phyloP scores from a whole-genome alignment of 2,329 filamentous ascomycete species.

The Aspergillus sergii region DNA sequence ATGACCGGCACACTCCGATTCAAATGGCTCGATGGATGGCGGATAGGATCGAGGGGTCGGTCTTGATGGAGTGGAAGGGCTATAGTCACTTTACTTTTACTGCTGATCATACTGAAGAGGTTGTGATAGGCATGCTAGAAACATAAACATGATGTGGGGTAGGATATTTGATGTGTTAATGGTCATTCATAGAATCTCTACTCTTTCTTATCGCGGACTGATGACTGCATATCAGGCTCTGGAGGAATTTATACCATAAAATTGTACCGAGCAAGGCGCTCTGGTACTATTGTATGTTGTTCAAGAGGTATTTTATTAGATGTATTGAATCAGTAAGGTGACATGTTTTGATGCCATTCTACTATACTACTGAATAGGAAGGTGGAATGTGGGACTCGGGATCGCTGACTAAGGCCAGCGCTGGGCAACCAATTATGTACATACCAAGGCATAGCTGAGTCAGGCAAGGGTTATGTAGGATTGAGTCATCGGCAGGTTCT shows the following conservation, averaged over 20 bases:
- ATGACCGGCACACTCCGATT: not conserved
- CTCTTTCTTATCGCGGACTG: not conserved
- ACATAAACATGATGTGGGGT: not conserved
- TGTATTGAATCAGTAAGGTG: no score
- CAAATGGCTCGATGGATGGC: constrained; percentile 1
- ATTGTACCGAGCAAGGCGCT: no score
- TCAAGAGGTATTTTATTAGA: no score
- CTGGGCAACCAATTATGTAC: not conserved
- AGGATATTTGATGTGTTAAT: not conserved
- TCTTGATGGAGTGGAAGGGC: not conserved
- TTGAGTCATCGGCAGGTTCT: not conserved
- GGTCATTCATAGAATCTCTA: not conserved
- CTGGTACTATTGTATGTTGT: no score
- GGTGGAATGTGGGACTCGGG: not conserved
- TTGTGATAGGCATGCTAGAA: not conserved
- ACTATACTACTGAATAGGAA: no score
- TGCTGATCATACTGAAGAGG: not conserved
- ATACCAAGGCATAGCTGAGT: not conserved
- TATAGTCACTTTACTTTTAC: constrained; percentile 3
- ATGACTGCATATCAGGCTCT: not conserved
- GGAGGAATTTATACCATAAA: no score
- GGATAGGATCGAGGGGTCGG: not conserved
- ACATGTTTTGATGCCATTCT: no score
- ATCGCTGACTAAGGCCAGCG: not conserved
- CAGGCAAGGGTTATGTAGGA: not conserved